Percentiles rank a stretch among this genome's conserved stretches.
These are phyloP conservation scores for Neolecta irregularis DNA, from an alignment of 1,139 yeast genomes.

Conservation along the genomic window DNA sequence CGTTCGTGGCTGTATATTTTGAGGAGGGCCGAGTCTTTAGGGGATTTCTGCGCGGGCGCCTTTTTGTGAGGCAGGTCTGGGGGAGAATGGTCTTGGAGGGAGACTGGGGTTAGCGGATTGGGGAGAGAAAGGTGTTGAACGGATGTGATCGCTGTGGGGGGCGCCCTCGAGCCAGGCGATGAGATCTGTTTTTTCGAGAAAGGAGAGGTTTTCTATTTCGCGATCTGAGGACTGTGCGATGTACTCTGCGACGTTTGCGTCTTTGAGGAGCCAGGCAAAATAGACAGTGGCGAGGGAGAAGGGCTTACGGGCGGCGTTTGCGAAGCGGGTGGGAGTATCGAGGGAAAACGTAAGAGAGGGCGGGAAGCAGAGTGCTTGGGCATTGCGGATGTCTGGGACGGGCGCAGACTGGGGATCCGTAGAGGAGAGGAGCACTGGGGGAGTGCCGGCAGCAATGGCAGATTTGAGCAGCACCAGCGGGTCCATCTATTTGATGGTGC, in stretches of 20 bases:
- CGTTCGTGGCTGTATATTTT: conserved; percentile 23
- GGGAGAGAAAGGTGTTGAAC: not conserved
- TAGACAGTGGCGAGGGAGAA: conserved; percentile 49
- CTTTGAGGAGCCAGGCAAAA: conserved; percentile 69
- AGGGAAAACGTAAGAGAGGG: conserved; percentile 6
- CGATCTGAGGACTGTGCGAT: conserved; percentile 53
- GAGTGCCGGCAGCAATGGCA: conserved; percentile 10
- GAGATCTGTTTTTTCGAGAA: conserved; percentile 67
- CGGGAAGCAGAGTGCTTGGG: conserved; percentile 9
- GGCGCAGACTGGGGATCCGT: conserved; percentile 6
- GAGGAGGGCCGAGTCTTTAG: no score
- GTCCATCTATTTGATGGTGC: no score
- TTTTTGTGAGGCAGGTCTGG: no score
- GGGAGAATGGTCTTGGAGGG: no score
- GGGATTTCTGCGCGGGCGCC: no score
- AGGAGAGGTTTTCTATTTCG: conserved; percentile 57
- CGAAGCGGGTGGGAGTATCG: conserved; percentile 12
- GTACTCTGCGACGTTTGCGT: conserved; percentile 68
- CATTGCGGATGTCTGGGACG: conserved; percentile 11
- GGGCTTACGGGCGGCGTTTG: conserved; percentile 11
- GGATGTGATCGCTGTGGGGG: conserved; percentile 9
- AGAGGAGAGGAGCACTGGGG: conserved; percentile 11
- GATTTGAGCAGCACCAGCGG: conserved; percentile 14
- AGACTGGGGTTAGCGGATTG: not conserved
- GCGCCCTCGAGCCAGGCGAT: conserved; percentile 11